phyloP scores from a whole-genome alignment of 257 asterid genomes.

The Jasminum sambac region DNA sequence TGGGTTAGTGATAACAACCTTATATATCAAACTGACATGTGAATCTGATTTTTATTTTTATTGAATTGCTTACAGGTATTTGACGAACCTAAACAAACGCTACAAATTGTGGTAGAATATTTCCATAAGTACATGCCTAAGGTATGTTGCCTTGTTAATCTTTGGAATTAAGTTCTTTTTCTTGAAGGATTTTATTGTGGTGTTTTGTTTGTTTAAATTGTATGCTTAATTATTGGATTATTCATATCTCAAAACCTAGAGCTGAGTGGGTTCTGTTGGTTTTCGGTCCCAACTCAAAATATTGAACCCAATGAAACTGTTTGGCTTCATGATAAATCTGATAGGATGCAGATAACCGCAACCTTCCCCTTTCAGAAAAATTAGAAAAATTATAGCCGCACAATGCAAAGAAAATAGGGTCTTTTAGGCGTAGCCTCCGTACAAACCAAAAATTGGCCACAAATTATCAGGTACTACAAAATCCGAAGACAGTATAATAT shows the following conservation, averaged over 20 bases:
- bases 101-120: constrained; percentile 61
- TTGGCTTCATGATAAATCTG: no score
- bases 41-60: constrained; percentile 15
- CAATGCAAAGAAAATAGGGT: no score
- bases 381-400: no score
- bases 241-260: background rate
- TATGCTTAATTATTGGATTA: background rate
- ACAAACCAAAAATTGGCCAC: no score
- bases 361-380: no score
- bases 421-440: no score
- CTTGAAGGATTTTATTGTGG: constrained; percentile 5
- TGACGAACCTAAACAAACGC: constrained; percentile 71
- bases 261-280: no score
- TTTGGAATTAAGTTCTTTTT: constrained; percentile 10
- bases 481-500: no score
- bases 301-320: no score
- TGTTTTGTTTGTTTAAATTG: constrained; percentile 8
- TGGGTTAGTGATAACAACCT: background rate
- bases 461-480: no score
- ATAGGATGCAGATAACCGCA: no score
- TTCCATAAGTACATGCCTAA: constrained; percentile 77
- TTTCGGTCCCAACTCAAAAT: no score
- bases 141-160: constrained; percentile 43
- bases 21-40: background rate
- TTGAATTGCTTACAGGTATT: constrained; percentile 50